A percentile compares a stretch with the other conserved stretches of the same genome.
Conservation (phyloP, 2,329 filamentous ascomycete species). For the Neofusicoccum kwambonambiense region DNA sequence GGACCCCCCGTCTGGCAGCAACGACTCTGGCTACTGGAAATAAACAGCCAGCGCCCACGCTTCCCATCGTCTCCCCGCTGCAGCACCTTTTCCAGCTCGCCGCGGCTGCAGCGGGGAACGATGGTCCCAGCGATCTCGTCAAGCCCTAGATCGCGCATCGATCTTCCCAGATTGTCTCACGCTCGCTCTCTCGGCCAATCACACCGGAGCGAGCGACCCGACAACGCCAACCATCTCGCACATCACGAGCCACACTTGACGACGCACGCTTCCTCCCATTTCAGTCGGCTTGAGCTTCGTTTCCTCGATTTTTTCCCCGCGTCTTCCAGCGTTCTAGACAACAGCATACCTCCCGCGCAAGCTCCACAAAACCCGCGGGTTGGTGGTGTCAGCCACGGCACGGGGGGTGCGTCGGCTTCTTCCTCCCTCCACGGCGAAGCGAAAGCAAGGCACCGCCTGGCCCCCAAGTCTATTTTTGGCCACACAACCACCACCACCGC, state of each 20-base stretch:
- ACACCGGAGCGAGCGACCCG: background rate
- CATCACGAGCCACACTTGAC: background rate
- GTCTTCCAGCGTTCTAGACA: too few relatives aligned
- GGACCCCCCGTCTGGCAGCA: background rate
- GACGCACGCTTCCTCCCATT: background rate
- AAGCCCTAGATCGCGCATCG: background rate
- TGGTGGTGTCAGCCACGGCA: background rate
- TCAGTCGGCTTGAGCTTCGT: background rate
- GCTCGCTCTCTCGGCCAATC: background rate
- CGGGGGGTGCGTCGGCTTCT: too few relatives aligned
- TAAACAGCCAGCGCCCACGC: background rate
- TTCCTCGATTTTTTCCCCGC: background rate
- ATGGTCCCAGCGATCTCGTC: background rate
- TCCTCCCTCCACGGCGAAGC: too few relatives aligned
- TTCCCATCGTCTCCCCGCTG: background rate
- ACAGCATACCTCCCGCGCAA: too few relatives aligned
- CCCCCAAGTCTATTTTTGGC: too few relatives aligned
- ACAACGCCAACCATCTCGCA: background rate
- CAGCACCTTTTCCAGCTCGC: background rate
- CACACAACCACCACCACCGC: too few relatives aligned
- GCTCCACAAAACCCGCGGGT: background rate
- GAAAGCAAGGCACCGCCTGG: too few relatives aligned
- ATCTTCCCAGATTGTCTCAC: background rate
- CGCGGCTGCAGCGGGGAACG: background rate
- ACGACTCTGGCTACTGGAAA: constrained; percentile 9